Evolutionary conservation across 305 asterid species (phyloP).

Genomic region (Fraxinus xanthoxyloides): DNA sequence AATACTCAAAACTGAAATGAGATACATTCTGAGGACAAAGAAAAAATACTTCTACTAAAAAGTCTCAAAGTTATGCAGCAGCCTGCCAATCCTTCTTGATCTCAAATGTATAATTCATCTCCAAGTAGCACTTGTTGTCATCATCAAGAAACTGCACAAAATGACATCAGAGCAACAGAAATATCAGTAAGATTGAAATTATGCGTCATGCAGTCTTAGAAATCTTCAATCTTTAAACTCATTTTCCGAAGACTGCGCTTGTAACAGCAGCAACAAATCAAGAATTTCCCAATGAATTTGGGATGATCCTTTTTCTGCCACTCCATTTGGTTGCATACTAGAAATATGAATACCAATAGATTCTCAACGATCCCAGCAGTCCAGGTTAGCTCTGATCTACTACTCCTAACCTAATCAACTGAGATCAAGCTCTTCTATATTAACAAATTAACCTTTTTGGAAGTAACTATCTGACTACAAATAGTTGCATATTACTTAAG

Average conservation of each 20-base stretch:
- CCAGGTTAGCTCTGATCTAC: no score
- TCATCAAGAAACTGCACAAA: constrained; percentile 71
- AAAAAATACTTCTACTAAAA: constrained; percentile 19
- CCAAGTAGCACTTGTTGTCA: constrained; percentile 80
- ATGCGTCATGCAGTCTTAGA: not conserved
- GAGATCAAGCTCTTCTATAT: not conserved
- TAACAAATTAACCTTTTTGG: not conserved
- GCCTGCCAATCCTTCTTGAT: constrained; percentile 84
- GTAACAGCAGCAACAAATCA: no score
- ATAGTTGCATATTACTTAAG: not conserved
- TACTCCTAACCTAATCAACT: no score
- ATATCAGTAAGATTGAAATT: not conserved
- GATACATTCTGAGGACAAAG: constrained; percentile 24
- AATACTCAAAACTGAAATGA: constrained; percentile 26
- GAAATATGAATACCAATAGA: no score
- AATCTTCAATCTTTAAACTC: not conserved
- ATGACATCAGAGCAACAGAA: not conserved
- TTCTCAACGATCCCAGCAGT: no score
- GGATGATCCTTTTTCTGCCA: no score
- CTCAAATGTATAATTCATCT: constrained; percentile 82
- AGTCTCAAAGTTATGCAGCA: constrained; percentile 22
- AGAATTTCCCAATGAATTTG: no score
- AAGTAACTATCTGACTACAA: not conserved
- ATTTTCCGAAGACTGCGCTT: not conserved
- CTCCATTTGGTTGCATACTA: no score